phyloP scores from a whole-genome alignment of 1,139 yeast species.

The Yamadazyma friedrichii region DNA sequence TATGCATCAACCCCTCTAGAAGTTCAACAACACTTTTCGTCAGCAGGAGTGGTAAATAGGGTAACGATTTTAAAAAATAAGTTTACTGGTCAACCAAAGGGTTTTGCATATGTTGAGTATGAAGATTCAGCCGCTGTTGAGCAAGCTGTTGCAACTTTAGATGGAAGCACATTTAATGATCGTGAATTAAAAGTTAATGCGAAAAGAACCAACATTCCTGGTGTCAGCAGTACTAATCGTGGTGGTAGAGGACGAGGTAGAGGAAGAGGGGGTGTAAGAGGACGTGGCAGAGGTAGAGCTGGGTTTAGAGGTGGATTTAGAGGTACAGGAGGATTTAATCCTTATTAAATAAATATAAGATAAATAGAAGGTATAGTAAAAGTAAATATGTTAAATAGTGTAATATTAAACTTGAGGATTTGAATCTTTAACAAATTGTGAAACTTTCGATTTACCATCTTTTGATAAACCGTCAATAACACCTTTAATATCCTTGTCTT shows the following conservation, averaged over 20 bases:
- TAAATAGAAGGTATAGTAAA: neutral
- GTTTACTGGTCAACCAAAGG: slow-evolving; percentile 77
- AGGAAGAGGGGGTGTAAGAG: slow-evolving; percentile 31
- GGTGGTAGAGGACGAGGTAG: slow-evolving; percentile 17
- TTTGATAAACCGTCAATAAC: slow-evolving; percentile 46
- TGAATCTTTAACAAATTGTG: slow-evolving; percentile 20
- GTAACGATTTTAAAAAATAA: slow-evolving; percentile 78
- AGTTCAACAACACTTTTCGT: slow-evolving; percentile 72
- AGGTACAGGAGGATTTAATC: slow-evolving; percentile 17
- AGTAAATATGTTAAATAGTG: neutral
- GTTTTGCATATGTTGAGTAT: slow-evolving; percentile 83
- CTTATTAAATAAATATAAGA: slow-evolving; percentile 5
- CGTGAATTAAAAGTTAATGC: slow-evolving; percentile 69
- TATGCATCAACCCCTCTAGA: slow-evolving; percentile 78
- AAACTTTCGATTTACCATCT: slow-evolving; percentile 24
- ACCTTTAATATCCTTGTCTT: slow-evolving; percentile 48
- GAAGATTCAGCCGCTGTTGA: slow-evolving; percentile 61
- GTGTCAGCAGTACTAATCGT: slow-evolving; percentile 38
- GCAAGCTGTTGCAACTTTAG: slow-evolving; percentile 60
- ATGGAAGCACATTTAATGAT: slow-evolving; percentile 66
- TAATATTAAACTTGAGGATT: slow-evolving; percentile 2
- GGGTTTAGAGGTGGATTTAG: slow-evolving; percentile 21
- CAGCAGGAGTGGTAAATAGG: slow-evolving; percentile 76
- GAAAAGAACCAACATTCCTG: slow-evolving; percentile 81
- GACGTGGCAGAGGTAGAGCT: slow-evolving; percentile 18